Conservation (phyloP, 306 rosid species). For the Trifolium fragiferum region DNA sequence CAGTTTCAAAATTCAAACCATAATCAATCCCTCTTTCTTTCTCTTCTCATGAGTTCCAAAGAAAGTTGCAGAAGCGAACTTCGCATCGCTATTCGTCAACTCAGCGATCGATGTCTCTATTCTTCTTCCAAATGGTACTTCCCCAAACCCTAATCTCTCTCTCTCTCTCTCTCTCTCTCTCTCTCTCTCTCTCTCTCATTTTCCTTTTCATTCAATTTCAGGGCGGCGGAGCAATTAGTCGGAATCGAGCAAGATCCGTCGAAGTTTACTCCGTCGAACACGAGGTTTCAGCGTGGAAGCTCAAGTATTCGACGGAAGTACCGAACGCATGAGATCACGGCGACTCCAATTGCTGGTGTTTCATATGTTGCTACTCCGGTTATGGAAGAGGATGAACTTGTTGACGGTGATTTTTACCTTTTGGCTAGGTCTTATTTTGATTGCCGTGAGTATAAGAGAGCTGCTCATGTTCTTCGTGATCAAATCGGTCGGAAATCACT, state of each 20-base stretch:
- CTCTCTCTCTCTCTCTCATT: not conserved
- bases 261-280: conserved; percentile 92
- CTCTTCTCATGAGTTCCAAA: conserved; percentile 60
- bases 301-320: conserved; percentile 90
- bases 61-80: conserved; percentile 88
- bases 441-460: conserved; percentile 87
- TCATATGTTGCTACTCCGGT: conserved; percentile 88
- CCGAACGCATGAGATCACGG: conserved; percentile 59
- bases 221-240: conserved; percentile 94
- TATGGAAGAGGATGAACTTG: conserved; percentile 92
- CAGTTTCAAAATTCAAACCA: too few relatives aligned
- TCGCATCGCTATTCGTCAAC: conserved; percentile 90
- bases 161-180: not conserved
- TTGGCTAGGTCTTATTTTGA: conserved; percentile 89
- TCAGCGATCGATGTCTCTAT: conserved; percentile 79
- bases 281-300: conserved; percentile 94
- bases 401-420: conserved; percentile 82
- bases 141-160: conserved; percentile 22
- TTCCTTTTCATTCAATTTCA: conserved; percentile 24
- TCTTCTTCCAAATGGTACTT: conserved; percentile 83
- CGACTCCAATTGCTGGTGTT: conserved; percentile 75
- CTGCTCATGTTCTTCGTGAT: conserved; percentile 87
- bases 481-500: conserved; percentile 78
- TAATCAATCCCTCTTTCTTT: too few relatives aligned
- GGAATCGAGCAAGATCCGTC: conserved; percentile 97